phyloP scores from a whole-genome alignment of 164 flowering plant species.

The Vitis riparia region DNA sequence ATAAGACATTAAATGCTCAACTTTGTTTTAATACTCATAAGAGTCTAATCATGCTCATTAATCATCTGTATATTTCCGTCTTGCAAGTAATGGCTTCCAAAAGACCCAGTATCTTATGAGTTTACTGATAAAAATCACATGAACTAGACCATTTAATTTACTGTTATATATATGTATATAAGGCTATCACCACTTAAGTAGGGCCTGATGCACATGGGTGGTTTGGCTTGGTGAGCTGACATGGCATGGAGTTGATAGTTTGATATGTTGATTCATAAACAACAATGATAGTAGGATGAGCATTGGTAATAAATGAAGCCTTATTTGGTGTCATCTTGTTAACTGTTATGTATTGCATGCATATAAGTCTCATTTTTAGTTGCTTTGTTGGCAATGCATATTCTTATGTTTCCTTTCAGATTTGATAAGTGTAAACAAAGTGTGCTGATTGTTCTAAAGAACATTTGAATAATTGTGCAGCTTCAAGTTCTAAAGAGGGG shows the following conservation, averaged over 20 bases:
- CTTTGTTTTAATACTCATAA: too few species aligned
- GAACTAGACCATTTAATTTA: too few species aligned
- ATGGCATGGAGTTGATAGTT: neutral
- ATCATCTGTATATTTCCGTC: too few species aligned
- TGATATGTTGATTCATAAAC: neutral
- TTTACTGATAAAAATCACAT: too few species aligned
- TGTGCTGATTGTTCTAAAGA: neutral
- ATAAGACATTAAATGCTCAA: too few species aligned
- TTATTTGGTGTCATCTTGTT: neutral
- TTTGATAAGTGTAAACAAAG: neutral
- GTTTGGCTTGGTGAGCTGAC: neutral
- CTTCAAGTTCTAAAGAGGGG: constrained; percentile 22
- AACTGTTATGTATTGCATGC: neutral
- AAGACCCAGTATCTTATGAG: too few species aligned
- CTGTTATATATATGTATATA: too few species aligned
- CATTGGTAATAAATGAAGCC: neutral
- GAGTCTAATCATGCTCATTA: too few species aligned
- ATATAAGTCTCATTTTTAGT: neutral
- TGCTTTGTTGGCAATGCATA: neutral
- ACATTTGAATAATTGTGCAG: constrained; percentile 26
- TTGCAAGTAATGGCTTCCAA: too few species aligned
- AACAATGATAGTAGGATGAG: neutral
- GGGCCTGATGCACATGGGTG: neutral
- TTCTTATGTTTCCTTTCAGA: neutral
- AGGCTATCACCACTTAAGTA: too few species aligned